These are phyloP conservation scores for Mortierella sp. DNA, from an alignment of 371 early-diverging fungal genomes.

Conservation along the genomic window DNA sequence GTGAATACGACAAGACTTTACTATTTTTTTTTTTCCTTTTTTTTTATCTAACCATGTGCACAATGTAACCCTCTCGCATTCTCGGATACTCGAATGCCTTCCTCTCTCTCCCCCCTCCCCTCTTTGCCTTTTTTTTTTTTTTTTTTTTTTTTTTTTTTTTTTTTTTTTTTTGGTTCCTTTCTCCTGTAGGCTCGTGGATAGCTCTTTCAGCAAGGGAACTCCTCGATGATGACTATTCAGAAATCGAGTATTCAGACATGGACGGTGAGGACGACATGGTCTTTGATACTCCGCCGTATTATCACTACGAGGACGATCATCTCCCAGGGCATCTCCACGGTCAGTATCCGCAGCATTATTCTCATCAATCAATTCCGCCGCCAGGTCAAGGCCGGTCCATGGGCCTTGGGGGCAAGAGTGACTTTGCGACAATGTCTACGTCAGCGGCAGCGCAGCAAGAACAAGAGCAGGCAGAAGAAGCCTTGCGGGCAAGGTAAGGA, in stretches of 20 bases:
- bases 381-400: slow-evolving; percentile 27
- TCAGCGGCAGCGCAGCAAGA: slow-evolving; percentile 35
- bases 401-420: slow-evolving; percentile 36
- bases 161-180: slow-evolving; percentile 3
- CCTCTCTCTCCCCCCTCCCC: background rate
- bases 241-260: slow-evolving; percentile 53
- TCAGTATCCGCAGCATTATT: slow-evolving; percentile 22
- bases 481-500: slow-evolving; percentile 51
- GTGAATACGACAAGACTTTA: too few relatives aligned
- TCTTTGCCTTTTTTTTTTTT: background rate
- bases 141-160: slow-evolving; percentile 4
- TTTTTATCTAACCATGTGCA: background rate
- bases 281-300: slow-evolving; percentile 51
- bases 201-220: slow-evolving; percentile 44
- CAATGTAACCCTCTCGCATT: background rate
- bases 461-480: slow-evolving; percentile 53
- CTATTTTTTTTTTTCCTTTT: too few relatives aligned
- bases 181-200: slow-evolving; percentile 38
- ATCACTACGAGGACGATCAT: slow-evolving; percentile 38
- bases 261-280: slow-evolving; percentile 54
- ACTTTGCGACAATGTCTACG: slow-evolving; percentile 18
- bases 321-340: slow-evolving; percentile 6
- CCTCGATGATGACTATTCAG: slow-evolving; percentile 51
- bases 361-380: background rate
- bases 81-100: background rate